phyloP scores from a whole-genome alignment of 2,329 filamentous ascomycete species.

The Arthrinium phaeospermum region DNA sequence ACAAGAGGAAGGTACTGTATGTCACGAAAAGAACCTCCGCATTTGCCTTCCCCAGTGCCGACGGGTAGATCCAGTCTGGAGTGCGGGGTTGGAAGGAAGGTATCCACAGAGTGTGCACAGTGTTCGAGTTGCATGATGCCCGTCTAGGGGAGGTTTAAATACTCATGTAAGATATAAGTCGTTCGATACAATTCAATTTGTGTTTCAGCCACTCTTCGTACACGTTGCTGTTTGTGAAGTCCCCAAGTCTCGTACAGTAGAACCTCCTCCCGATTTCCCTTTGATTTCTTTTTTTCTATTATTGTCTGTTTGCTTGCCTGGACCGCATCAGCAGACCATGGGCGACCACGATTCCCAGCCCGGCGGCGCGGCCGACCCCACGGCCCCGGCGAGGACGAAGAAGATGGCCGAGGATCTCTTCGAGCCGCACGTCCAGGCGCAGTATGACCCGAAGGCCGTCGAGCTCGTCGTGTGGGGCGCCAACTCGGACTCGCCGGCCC shows the following conservation, averaged over 20 bases:
- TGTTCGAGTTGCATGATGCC: slow-evolving; percentile 10
- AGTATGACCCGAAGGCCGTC: slow-evolving; percentile 41
- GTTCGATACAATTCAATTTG: background rate
- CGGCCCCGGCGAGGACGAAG: background rate
- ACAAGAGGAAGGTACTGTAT: background rate
- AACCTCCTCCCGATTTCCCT: background rate
- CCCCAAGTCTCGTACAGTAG: background rate
- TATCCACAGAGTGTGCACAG: slow-evolving; percentile 14
- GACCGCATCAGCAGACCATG: background rate
- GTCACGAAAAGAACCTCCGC: slow-evolving; percentile 10
- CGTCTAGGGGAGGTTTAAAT: slow-evolving; percentile 4
- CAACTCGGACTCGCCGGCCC: slow-evolving; percentile 29
- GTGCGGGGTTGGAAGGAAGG: background rate
- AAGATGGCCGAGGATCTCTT: slow-evolving; percentile 34
- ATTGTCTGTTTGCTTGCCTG: background rate
- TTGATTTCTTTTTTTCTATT: background rate
- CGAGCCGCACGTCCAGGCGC: slow-evolving; percentile 33
- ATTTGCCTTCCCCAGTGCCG: slow-evolving; percentile 14
- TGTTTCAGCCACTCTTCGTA: background rate
- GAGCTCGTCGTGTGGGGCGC: slow-evolving; percentile 32
- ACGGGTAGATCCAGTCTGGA: background rate
- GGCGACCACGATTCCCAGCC: background rate
- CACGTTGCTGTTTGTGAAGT: background rate
- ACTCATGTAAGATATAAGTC: slow-evolving; percentile 13
- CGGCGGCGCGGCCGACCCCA: background rate